phyloP scores from a whole-genome alignment of 1,284 basidiomycete species.

The Trametes polyzona region DNA sequence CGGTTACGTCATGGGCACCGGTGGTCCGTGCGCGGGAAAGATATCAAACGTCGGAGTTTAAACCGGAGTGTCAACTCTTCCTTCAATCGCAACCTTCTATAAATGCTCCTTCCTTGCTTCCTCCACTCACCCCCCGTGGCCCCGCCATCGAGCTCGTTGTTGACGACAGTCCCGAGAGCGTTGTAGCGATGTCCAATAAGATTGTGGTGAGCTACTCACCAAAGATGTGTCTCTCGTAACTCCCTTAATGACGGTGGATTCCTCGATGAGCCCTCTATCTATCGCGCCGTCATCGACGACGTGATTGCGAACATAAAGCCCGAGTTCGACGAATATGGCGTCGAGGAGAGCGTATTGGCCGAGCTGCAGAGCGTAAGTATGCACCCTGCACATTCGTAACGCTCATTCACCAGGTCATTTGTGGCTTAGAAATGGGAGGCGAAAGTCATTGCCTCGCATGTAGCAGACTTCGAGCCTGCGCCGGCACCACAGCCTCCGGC shows the following conservation, averaged over 20 bases:
- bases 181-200: conserved; percentile 77
- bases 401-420: conserved; percentile 14
- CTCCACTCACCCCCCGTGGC: conserved; percentile 41
- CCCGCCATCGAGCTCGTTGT: conserved; percentile 39
- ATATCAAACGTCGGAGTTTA: conserved; percentile 35
- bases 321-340: conserved; percentile 98
- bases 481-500: conserved; percentile 45
- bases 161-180: conserved; percentile 37
- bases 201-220: conserved; percentile 86
- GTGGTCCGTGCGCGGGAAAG: conserved; percentile 55
- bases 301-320: conserved; percentile 87
- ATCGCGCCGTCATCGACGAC: conserved; percentile 96
- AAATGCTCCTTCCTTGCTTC: conserved; percentile 45
- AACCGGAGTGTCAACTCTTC: conserved; percentile 44
- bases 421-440: conserved; percentile 86
- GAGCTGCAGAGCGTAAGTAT: conserved; percentile 84
- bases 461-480: conserved; percentile 87
- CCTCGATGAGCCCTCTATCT: conserved; percentile 83
- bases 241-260: conserved; percentile 57
- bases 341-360: conserved; percentile 89
- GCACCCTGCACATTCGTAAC: conserved; percentile 12
- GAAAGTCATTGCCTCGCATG: conserved; percentile 90
- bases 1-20: conserved; percentile 16
- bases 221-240: conserved; percentile 57
- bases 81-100: conserved; percentile 51